Evolutionary conservation across 306 rosid species (phyloP), one percentile per base, ranked within the genome.

Genomic region (Sicyos baderoa): DNA sequence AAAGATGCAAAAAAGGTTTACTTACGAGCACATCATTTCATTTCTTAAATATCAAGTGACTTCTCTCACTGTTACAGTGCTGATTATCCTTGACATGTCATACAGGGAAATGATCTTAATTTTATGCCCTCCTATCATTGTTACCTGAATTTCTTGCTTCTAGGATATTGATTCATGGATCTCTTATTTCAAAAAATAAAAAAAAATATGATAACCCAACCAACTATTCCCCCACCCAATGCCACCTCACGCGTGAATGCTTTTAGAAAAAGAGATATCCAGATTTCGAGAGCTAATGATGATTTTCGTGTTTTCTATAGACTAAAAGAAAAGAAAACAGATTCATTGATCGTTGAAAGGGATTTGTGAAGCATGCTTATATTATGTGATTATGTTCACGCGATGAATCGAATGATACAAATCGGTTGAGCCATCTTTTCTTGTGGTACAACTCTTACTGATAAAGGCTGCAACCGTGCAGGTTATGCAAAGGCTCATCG

Each of bases 1-100:
- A 86, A 92, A 82, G 95, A 92, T 81, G 90, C 91, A 54, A 89
- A 86, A 81, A 92, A 89, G 96, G 97, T 91, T 6, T 58, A 21
- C 22, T 72, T 37, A 37, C 44, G 76, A 5, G 61, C 69, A 55
- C 50, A 40, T 65, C 23, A 17, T 21, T 54, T 55, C 45, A 49
- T 71, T 45, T 69, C 76, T 54, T 51, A 10, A 56, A 11, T 37
- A 18, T 12, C 29, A 29, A 58, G 49, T 59, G 21, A 13, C 42
- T 66, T 66, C 35, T 42, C 6, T 22, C 22, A 64, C 54, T 9
- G 12, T 18, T 63, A 42, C 70, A 10, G 0, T 21, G 14, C 64
- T 63, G 27, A 5, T 18, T 42, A 2, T 19, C 52, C 68, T 18
- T 18, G 51, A 37, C 17, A n/a, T 18, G 15, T 10, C 29, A 1